Evolutionary conservation across 1,284 basidiomycete species (phyloP).

Genomic region (Trametes hirsuta): DNA sequence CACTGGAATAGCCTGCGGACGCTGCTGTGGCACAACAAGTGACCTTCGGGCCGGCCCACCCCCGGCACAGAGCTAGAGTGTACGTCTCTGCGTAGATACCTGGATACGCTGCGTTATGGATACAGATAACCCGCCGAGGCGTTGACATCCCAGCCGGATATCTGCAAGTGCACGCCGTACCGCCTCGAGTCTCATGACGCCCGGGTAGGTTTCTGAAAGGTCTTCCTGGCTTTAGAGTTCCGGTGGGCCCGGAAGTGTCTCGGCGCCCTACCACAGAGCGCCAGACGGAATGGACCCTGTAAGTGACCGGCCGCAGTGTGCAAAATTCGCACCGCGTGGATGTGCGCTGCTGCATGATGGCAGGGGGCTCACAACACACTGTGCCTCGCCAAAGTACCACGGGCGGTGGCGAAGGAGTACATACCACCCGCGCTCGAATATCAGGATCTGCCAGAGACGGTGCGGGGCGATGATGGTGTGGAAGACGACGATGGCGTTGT

Average conservation of each 20-base stretch:
- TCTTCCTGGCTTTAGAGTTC: too few species aligned
- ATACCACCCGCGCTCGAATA: neutral
- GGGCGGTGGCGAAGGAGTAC: neutral
- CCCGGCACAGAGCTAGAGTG: neutral
- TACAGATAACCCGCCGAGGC: neutral
- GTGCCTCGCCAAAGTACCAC: too few species aligned
- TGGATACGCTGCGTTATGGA: neutral
- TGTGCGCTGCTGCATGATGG: too few species aligned
- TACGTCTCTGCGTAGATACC: constrained; percentile 9
- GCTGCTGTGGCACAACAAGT: constrained; percentile 81
- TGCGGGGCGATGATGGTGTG: neutral
- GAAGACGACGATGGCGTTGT: too few species aligned
- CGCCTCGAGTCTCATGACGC: too few species aligned
- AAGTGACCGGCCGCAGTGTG: too few species aligned
- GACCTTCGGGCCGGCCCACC: neutral
- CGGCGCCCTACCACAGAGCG: too few species aligned
- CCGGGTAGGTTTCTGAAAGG: neutral
- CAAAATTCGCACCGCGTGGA: too few species aligned
- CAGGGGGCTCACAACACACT: too few species aligned
- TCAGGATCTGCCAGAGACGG: constrained; percentile 10
- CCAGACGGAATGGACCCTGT: too few species aligned
- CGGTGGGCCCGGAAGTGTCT: too few species aligned
- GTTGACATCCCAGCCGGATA: neutral
- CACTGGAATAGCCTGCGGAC: constrained; percentile 72
- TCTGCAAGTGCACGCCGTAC: too few species aligned